phyloP scores from a whole-genome alignment of 2,329 filamentous ascomycete species.

The Scytalidium lignicola region DNA sequence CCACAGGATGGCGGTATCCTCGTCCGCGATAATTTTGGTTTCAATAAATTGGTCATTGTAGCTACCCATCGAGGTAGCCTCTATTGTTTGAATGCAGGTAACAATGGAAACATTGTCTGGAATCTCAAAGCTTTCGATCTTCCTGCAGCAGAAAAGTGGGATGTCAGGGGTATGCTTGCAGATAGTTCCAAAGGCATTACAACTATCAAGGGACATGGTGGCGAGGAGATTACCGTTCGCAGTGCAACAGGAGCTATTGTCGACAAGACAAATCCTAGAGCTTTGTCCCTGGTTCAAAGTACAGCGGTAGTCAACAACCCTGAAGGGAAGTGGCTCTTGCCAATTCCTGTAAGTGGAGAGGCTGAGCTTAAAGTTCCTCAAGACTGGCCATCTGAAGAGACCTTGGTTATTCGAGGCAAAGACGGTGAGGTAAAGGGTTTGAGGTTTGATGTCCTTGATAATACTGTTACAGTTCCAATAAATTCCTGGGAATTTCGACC shows the following conservation, averaged over 20 bases:
- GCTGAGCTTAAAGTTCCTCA: constrained; percentile 38
- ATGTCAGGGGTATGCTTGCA: constrained; percentile 62
- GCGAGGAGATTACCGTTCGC: constrained; percentile 55
- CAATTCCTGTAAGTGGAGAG: constrained; percentile 46
- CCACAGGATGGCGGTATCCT: constrained; percentile 40
- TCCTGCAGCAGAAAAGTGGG: constrained; percentile 50
- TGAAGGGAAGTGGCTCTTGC: constrained; percentile 48
- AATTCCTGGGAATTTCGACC: constrained; percentile 71
- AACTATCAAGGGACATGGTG: constrained; percentile 36
- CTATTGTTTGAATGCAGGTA: constrained; percentile 73
- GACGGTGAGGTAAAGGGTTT: constrained; percentile 50
- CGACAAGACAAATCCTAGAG: constrained; percentile 36
- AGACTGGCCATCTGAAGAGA: constrained; percentile 44
- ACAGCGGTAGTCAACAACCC: constrained; percentile 49
- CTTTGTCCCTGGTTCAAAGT: constrained; percentile 36
- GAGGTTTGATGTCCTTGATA: constrained; percentile 42
- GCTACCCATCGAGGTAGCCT: constrained; percentile 76
- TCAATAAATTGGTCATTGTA: constrained; percentile 78
- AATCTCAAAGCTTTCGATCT: constrained; percentile 59
- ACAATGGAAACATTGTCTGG: constrained; percentile 73
- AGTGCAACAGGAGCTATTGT: constrained; percentile 46
- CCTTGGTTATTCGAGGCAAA: constrained; percentile 46
- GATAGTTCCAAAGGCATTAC: constrained; percentile 48
- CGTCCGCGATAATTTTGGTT: constrained; percentile 74
- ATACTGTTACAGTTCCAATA: constrained; percentile 37